Conservation (phyloP, 257 asterid genomes). For the Datura wrightii region DNA sequence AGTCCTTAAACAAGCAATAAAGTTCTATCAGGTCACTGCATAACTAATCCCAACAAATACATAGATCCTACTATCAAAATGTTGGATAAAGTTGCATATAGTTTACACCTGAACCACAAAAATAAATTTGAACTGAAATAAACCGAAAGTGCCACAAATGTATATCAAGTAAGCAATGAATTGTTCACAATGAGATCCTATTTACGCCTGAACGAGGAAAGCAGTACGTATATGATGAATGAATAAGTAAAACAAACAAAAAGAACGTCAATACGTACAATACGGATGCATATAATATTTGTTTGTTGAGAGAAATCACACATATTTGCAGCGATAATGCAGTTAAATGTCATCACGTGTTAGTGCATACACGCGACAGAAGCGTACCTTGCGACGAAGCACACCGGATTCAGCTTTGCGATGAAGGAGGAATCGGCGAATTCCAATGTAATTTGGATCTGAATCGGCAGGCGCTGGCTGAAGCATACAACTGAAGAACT, state of each 20-base stretch:
- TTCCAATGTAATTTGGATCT: conserved; percentile 83
- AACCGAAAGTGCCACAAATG: conserved; percentile 3
- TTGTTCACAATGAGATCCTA: not conserved
- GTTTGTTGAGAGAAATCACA: conserved; percentile 6
- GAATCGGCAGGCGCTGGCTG: conserved; percentile 82
- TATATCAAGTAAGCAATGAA: conserved; percentile 1
- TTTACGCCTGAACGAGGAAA: not conserved
- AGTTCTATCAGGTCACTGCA: conserved; percentile 37
- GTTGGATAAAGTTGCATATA: not conserved
- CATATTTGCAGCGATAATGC: not conserved
- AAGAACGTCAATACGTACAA: not conserved
- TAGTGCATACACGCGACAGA: not conserved
- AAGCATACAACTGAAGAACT: conserved; percentile 84
- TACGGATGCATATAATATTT: not conserved
- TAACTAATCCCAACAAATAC: conserved; percentile 26
- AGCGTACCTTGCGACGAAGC: conserved; percentile 77
- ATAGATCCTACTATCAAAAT: conserved; percentile 24
- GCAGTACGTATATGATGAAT: not conserved
- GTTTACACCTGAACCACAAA: conserved; percentile 16
- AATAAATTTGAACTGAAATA: not conserved
- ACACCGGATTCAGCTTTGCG: conserved; percentile 85
- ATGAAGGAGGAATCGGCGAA: conserved; percentile 87
- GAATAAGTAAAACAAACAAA: not conserved
- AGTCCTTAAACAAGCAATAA: conserved; percentile 60
- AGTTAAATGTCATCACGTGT: conserved; percentile 14